Base-by-base conservation (phyloP, 768 basidiomycete species). In the Suillus hirtellus region DNA sequence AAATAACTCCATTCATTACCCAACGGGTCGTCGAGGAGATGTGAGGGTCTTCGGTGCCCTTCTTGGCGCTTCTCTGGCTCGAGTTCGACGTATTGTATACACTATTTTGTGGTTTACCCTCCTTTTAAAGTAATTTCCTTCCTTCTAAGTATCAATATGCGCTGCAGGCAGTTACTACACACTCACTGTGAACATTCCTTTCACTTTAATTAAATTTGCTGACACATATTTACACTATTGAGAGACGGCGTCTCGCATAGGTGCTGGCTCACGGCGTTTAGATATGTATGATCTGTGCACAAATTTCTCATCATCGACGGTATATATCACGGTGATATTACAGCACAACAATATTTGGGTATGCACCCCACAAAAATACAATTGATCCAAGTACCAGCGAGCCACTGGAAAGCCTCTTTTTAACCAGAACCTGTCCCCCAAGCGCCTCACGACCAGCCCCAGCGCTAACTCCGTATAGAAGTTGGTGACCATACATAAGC, bases 1-100 rank as follows among this genome's bases (percentile, higher is more conserved):
- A 76, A 4, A 59, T 77, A 34, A 71, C 65, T 7, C 72, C 74
- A 3, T 17, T 63, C 54, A 68, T 75, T 37, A 53, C 58, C 46
- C 66, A 72, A 54, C 71, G 54, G 21, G 65, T 58, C 19, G 56
- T 42, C 9, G 38, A 42, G 38, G 55, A 56, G 38, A 31, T 12
- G 56, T 58, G 24, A 58, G 10, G 31, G 42, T 31, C 40, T 58
- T 42, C 11, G 11, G 10, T 27, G 15, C 15, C 24, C 8, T 24
- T 24, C 35, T 56, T 40, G 55, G 31, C 8, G 15, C 37, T 38
- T 56, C 21, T 38, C 21, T 15, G 7, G 15, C 24, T 10, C 27
- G 38, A 17, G 9, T 40, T 40, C 24, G 17, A 42, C 12, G 24
- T 40, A 24, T 24, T 17, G 24, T 24, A 56, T 17, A 10, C 38